Evolutionary conservation across 1,284 basidiomycete genomes (phyloP), one percentile per base, ranked within the genome.

Genomic region (Fomitopsis pinicola): DNA sequence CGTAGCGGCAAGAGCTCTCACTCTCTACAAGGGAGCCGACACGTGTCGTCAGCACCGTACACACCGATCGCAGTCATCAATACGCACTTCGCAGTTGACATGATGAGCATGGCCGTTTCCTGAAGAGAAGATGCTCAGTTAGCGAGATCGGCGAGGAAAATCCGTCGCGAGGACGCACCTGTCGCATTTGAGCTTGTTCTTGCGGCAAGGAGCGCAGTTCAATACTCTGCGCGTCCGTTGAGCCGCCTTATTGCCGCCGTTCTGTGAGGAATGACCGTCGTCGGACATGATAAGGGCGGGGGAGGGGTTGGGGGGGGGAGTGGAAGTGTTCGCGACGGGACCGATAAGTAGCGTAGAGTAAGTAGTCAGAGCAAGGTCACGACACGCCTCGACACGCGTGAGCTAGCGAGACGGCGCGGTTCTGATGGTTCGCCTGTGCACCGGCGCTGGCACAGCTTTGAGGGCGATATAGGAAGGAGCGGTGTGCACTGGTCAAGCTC

Each of bases 111-210:
- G 90, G 90, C 5, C 89, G 86, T 67, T 89, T 91, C 75, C 91
- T 91, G 71, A 3, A 63, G 9, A 8, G 55, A 38, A 15, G 52
- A 7, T n/a, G n/a, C 35, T 50, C 48, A 26, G 48, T 50, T 33
- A 50, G 28, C 28, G 48, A 10, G 52, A 22, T 38, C 35, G 52
- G 35, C 52, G 52, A 10, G 35, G 35, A 57, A 3, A 30, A n/a
- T 19, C 26, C 14, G 28, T 3, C 48, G 53, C 35, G 55, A 62
- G 48, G 57, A 73, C 74, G 33, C 62, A 88, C 89, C 89, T 85
- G 74, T 91, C 91, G 77, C 90, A 92, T 76, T 92, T 92, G 67
- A 92, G 83, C 73, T 92, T 91, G 79, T 87, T 89, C 69, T 86
- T 88, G 70, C 90, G 82, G 76, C 90, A 92, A 1, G 90, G 90